Percentiles rank a stretch among this genome's conserved stretches.
phyloP scores from a whole-genome alignment of 176 grass and related monocot species.

The Paspalum notatum region DNA sequence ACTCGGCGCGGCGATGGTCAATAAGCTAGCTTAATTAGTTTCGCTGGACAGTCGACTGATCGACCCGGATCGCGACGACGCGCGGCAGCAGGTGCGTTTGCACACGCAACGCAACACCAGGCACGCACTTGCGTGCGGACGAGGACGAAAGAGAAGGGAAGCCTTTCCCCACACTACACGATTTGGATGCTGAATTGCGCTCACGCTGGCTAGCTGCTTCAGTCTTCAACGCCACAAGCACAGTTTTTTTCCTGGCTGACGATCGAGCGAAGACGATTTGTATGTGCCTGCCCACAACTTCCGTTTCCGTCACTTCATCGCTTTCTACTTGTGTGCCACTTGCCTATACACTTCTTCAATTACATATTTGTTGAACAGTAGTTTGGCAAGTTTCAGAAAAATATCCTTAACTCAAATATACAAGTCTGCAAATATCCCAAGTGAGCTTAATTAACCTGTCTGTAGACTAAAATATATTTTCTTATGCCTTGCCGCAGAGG shows the following conservation, averaged over 20 bases:
- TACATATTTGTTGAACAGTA: background rate
- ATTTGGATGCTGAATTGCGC: background rate
- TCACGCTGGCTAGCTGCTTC: background rate
- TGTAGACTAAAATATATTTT: no score
- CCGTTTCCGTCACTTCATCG: background rate
- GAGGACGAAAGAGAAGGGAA: conserved; percentile 2
- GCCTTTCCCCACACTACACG: conserved; percentile 32
- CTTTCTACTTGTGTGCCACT: background rate
- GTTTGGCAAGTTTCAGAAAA: no score
- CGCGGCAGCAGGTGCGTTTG: background rate
- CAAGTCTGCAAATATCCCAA: no score
- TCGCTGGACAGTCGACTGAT: background rate
- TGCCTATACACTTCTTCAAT: background rate
- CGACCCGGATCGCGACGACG: background rate
- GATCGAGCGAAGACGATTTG: background rate
- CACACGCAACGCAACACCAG: conserved; percentile 36
- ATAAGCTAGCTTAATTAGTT: background rate
- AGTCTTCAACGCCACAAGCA: background rate
- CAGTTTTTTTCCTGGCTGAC: background rate
- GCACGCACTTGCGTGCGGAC: conserved; percentile 28
- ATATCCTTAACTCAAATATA: no score
- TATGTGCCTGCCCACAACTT: background rate
- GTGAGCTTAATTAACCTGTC: no score
- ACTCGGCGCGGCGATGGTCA: no score
- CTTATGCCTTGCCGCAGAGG: no score